Base-by-base conservation (phyloP, 441 rosid species). In the Dalechampia spathulata region DNA sequence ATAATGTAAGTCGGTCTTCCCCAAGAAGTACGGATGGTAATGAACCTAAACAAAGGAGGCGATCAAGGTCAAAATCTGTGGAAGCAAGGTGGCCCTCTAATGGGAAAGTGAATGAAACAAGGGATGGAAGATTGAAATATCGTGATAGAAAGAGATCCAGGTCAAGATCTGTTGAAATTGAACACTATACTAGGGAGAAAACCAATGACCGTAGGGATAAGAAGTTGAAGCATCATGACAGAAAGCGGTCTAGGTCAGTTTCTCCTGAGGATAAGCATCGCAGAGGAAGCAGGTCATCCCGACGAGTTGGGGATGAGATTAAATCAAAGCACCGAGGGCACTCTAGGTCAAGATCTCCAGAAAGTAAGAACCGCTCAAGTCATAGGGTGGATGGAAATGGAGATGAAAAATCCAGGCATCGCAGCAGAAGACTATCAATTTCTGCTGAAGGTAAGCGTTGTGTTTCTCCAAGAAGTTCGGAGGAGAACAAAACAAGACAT, bases 341-440 rank as follows among this genome's bases (percentile, higher is more conserved):
- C 52, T 82, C 88, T 23, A 70, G 86, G 71, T 82, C 91, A 44
- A 68, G 54, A 52, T 83, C 96, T 62, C 32, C 66, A 1, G 90
- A 85, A 64, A 63, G 70, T 44, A 85, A 62, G 72, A 70, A 61
- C 40, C 70, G 38, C 36, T 73, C 78, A 2, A 39, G 63, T 64
- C 79, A 57, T 50, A 70, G 61, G 52, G 45, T 28, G 16, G 79
- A 67, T 74, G 77, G 67, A 45, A 55, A n/a, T 43, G 72, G 63
- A 66, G 73, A 71, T 58, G 80, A 72, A 76, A 80, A 62, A 52
- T 76, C 80, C 53, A 81, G 75, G 65, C 78, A 57, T 65, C 75
- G 40, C 55, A 70, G 61, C 41, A 76, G 84, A 68, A 72, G 71
- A 63, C 61, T 59, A 47, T 78, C 87, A 46, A 39, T 64, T 43